phyloP scores from a whole-genome alignment of 345 rosid species.

The Psidium guajava region DNA sequence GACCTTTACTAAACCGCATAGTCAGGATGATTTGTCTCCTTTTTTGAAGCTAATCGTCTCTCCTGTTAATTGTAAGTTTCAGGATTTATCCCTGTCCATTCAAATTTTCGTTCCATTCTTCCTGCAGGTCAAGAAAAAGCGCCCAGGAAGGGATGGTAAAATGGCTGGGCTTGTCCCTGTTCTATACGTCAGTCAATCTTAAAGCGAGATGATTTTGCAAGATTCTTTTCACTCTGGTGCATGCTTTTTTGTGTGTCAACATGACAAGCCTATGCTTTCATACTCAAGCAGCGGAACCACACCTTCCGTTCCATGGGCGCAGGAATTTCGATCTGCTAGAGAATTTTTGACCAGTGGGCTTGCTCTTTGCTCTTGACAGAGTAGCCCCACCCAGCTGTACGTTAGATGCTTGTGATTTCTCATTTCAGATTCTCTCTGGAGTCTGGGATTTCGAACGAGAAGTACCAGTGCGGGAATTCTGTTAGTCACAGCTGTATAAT shows the following conservation, averaged over 20 bases:
- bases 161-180: conserved; percentile 98
- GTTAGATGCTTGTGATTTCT: not conserved
- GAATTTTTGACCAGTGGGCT: not conserved
- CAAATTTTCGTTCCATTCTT: not conserved
- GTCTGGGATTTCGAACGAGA: not conserved
- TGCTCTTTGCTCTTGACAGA: not conserved
- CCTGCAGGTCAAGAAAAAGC: conserved; percentile 90
- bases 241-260: not conserved
- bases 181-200: conserved; percentile 73
- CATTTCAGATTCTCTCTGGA: not conserved
- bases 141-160: conserved; percentile 96
- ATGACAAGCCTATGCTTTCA: not conserved
- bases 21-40: not conserved
- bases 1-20: not conserved
- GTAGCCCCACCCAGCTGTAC: not conserved
- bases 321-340: not conserved
- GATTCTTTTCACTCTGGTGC: not conserved
- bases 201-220: not conserved
- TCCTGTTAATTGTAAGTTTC: not conserved
- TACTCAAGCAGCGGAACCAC: not conserved
- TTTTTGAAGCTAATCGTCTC: not conserved
- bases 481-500: not conserved
- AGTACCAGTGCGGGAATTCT: not conserved
- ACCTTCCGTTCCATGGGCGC: not conserved
- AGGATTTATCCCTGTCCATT: not conserved